Base-by-base conservation (phyloP, 1,284 basidiomycete species). In the Cryptococcus floricola region DNA sequence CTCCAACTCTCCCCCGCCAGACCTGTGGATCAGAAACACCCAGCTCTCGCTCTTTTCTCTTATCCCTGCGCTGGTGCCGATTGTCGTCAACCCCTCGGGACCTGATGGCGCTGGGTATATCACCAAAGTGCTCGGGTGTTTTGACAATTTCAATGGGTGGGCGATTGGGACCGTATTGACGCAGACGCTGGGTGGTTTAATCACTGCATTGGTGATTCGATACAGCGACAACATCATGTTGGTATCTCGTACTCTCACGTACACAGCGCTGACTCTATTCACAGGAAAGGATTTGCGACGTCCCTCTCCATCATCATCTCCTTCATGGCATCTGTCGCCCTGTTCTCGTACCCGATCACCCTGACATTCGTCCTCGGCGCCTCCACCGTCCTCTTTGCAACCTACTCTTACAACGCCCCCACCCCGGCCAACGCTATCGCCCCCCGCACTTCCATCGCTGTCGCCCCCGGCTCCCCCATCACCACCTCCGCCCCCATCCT, bases 1-100 rank as follows among this genome's bases (percentile, higher is more conserved):
- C 19, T 56, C 59, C 1, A 46, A 50, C 19, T 39, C 62, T 4
- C 61, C 67, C 7, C 58, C 67, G 18, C 69, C 72, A 1, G 92
- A 96, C 76, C 83, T 98, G 7, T 97, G 94, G 94, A 87, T 95
- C 54, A 87, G 95, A 66, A 98, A 98, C 77, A 89, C 96, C 50
- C 95, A 98, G 73, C 83, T 98, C 13, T 96, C 92, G 25, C 81
- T 92, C 57, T 98, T 97, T 79, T 95, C 91, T 27, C 82, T 98
- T 46, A 79, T 94, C 46, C 95, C 95, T 2, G 94, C 94, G 4
- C 78, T 95, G 44, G 78, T 89, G 6, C 92, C 95, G 12, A 84
- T 96, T 64, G 68, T 96, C 45, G 83, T 89, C 64, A 77, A 81
- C 9, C 62, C 66, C 4, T 68, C 75, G 49, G 66, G 61, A 10